Percentiles rank a stretch among this genome's conserved stretches.
These are phyloP conservation scores for Murraya paniculata DNA, from an alignment of 345 rosid species.

Conservation along the genomic window DNA sequence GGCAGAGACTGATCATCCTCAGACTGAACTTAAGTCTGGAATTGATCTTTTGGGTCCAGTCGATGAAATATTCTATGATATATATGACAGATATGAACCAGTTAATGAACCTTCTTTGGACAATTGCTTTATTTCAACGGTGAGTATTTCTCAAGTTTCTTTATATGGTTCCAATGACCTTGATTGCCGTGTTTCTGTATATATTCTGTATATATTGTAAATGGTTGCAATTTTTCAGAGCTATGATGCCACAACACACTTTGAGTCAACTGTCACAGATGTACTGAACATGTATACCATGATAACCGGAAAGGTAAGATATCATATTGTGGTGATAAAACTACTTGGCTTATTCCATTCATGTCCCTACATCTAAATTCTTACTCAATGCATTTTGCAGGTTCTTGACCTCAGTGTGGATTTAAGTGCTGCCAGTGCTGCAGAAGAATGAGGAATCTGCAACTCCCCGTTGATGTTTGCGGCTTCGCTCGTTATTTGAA, in stretches of 20 bases:
- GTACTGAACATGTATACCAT: conserved; percentile 86
- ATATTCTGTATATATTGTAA: neutral
- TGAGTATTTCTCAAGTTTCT: conserved; percentile 30
- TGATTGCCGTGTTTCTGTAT: neutral
- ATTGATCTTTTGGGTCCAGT: conserved; percentile 78
- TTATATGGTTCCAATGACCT: neutral
- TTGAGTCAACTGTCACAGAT: conserved; percentile 84
- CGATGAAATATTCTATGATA: conserved; percentile 86
- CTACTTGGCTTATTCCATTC: neutral
- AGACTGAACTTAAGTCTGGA: conserved; percentile 75
- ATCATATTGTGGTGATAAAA: neutral
- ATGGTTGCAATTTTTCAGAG: conserved; percentile 52
- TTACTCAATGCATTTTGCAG: conserved; percentile 29
- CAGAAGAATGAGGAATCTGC: conserved; percentile 58
- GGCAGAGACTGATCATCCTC: conserved; percentile 88
- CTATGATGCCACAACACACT: conserved; percentile 96
- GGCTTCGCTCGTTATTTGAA: neutral
- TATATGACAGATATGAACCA: conserved; percentile 76
- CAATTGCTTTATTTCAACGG: conserved; percentile 89
- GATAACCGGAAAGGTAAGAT: conserved; percentile 93
- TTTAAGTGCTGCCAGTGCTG: conserved; percentile 87
- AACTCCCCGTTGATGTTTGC: neutral
- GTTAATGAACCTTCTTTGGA: conserved; percentile 77
- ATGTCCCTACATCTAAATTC: neutral
- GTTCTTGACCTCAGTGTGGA: conserved; percentile 84